Percentiles rank a stretch among this genome's conserved stretches.
These are phyloP conservation scores for Blastobotrys muscicola DNA, from an alignment of 805 yeast genomes.

Conservation along the genomic window DNA sequence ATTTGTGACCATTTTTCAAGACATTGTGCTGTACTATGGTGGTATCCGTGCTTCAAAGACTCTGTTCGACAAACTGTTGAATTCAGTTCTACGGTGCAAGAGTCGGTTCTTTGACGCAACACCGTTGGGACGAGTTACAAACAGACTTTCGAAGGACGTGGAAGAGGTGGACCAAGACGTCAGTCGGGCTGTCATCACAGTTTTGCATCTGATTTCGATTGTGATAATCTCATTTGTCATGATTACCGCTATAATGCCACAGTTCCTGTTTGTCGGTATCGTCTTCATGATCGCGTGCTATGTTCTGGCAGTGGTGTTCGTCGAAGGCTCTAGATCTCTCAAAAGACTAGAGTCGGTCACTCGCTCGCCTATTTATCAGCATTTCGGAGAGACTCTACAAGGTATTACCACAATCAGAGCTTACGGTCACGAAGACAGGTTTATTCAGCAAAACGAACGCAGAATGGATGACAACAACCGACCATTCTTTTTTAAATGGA, in stretches of 20 bases:
- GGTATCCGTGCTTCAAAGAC: slow-evolving; percentile 71
- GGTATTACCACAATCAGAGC: slow-evolving; percentile 95
- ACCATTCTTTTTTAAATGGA: slow-evolving; percentile 92
- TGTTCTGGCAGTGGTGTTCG: slow-evolving; percentile 31
- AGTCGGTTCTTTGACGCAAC: slow-evolving; percentile 91
- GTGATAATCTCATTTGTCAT: slow-evolving; percentile 71
- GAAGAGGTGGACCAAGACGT: slow-evolving; percentile 90
- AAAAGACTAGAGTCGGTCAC: slow-evolving; percentile 82
- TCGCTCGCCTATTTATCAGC: slow-evolving; percentile 92
- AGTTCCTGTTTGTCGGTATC: slow-evolving; percentile 74
- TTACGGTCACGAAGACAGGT: slow-evolving; percentile 81
- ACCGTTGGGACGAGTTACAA: slow-evolving; percentile 92
- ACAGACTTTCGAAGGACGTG: slow-evolving; percentile 88
- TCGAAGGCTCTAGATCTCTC: slow-evolving; percentile 77
- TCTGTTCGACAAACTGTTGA: slow-evolving; percentile 57
- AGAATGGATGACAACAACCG: slow-evolving; percentile 76
- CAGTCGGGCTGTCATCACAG: slow-evolving; percentile 64
- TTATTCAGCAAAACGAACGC: slow-evolving; percentile 65
- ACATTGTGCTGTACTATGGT: slow-evolving; percentile 54
- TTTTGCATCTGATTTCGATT: slow-evolving; percentile 48
- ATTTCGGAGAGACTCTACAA: slow-evolving; percentile 81
- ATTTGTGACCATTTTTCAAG: slow-evolving; percentile 44
- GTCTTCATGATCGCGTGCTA: slow-evolving; percentile 26
- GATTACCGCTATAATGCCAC: slow-evolving; percentile 35
- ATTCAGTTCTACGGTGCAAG: slow-evolving; percentile 63